A percentile compares a stretch with the other conserved stretches of the same genome.
Conservation (phyloP, 495 filamentous ascomycete genomes). For the Penicillium daleae region DNA sequence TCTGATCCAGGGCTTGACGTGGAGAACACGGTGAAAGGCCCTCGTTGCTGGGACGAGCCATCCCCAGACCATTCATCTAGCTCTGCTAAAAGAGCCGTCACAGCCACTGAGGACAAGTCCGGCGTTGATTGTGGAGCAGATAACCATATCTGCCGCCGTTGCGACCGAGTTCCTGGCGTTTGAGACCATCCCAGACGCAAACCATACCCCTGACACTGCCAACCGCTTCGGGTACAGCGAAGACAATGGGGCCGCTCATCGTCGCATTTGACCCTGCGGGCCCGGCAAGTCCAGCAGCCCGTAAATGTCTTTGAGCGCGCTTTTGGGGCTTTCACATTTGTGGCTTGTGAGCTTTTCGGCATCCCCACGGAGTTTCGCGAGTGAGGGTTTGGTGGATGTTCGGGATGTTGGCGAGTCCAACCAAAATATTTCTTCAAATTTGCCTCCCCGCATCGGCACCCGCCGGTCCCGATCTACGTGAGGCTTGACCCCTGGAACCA, state of each 20-base stretch:
- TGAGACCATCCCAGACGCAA: conserved; percentile 33
- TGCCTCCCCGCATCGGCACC: conserved; percentile 23
- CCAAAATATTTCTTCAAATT: conserved; percentile 12
- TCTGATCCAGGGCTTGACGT: conserved; percentile 4
- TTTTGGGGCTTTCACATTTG: conserved; percentile 23
- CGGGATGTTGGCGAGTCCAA: neutral
- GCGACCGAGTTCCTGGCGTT: conserved; percentile 22
- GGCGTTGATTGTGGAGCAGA: conserved; percentile 9
- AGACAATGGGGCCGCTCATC: conserved; percentile 44
- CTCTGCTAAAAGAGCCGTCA: conserved; percentile 26
- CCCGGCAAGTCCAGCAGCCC: conserved; percentile 38
- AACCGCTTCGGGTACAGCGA: conserved; percentile 42
- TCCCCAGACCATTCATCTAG: conserved; percentile 26
- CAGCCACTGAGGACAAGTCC: conserved; percentile 24
- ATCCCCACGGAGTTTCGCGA: conserved; percentile 20
- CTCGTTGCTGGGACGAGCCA: conserved; percentile 23
- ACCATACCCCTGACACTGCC: conserved; percentile 48
- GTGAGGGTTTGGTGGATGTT: neutral
- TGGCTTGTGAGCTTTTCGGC: conserved; percentile 17
- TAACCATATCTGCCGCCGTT: conserved; percentile 25
- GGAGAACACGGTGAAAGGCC: conserved; percentile 34
- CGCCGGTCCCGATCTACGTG: conserved; percentile 16
- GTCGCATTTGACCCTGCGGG: conserved; percentile 50
- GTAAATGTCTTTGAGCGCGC: conserved; percentile 34
- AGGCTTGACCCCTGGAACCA: neutral